Conservation (phyloP, 1,284 basidiomycete genomes). For the Afroboletus lepidellus region DNA sequence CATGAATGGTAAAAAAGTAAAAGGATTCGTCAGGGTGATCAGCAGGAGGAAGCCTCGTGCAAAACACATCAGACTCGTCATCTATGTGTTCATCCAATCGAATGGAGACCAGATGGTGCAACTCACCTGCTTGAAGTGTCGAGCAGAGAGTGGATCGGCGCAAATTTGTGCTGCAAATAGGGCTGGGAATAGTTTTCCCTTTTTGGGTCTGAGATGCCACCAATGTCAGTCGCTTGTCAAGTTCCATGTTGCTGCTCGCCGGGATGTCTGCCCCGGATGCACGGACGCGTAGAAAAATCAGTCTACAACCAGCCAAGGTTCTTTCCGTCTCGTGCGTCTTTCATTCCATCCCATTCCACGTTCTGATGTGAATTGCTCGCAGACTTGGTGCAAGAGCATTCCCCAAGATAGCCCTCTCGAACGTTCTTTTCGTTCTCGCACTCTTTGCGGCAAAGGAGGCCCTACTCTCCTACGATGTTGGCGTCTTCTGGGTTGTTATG, state of each 20-base stretch:
- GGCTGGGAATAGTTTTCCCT: conserved; percentile 24
- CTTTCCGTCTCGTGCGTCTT: conserved; percentile 54
- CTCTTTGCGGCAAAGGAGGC: conserved; percentile 64
- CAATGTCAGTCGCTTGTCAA: background rate
- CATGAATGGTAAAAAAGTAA: conserved; percentile 82
- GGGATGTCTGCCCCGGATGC: conserved; percentile 66
- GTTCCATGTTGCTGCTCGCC: conserved; percentile 7
- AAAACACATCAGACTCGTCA: conserved; percentile 81
- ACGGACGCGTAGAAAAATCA: conserved; percentile 65
- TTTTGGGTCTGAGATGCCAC: conserved; percentile 10
- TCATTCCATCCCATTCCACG: background rate
- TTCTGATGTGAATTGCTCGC: conserved; percentile 16
- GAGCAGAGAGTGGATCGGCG: background rate
- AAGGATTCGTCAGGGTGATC: conserved; percentile 60
- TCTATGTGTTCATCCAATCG: conserved; percentile 69
- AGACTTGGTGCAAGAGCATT: conserved; percentile 52
- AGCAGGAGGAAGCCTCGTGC: conserved; percentile 59
- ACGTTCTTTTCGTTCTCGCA: conserved; percentile 60
- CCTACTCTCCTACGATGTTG: conserved; percentile 60
- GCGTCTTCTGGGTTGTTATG: conserved; percentile 72
- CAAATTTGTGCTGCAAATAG: conserved; percentile 9
- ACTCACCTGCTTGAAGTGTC: conserved; percentile 29
- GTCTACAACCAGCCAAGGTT: conserved; percentile 52
- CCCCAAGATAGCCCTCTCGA: conserved; percentile 55
- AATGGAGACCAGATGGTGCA: conserved; percentile 8